These are phyloP conservation scores for Starmerella cellae DNA, from an alignment of 805 yeast genomes.

Conservation along the genomic window DNA sequence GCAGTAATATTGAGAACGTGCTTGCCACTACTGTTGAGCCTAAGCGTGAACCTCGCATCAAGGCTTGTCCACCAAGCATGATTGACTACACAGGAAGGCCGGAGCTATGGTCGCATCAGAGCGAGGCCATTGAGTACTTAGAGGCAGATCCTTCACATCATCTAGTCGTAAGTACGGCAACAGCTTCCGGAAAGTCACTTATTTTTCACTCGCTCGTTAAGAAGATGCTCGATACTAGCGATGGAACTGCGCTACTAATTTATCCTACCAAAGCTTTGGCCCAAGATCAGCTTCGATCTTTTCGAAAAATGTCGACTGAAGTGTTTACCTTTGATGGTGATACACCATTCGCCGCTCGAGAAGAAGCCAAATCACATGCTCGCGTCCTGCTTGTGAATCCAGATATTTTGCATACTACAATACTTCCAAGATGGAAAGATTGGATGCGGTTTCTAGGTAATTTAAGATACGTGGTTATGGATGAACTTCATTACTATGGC, in stretches of 20 bases:
- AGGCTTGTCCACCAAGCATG: constrained; percentile 18
- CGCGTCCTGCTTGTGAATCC: constrained; percentile 88
- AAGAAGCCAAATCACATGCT: constrained; percentile 44
- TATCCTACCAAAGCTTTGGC: constrained; percentile 97
- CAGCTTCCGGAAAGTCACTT: constrained; percentile 91
- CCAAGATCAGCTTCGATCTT: constrained; percentile 84
- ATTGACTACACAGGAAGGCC: constrained; percentile 39
- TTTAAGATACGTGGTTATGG: constrained; percentile 63
- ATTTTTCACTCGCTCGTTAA: constrained; percentile 83
- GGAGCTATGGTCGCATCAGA: constrained; percentile 67
- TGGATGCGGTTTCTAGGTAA: constrained; percentile 61
- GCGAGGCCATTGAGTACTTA: constrained; percentile 49
- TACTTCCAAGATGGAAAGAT: constrained; percentile 59
- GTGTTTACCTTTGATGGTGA: constrained; percentile 84
- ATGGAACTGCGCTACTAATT: constrained; percentile 64
- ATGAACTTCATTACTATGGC: constrained; percentile 73
- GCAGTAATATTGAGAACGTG: constrained; percentile 25
- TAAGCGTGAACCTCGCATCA: constrained; percentile 9
- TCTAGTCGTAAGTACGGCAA: constrained; percentile 83
- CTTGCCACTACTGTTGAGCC: constrained; percentile 50
- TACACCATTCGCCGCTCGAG: constrained; percentile 49
- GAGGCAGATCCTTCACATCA: constrained; percentile 35
- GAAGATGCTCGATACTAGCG: constrained; percentile 29
- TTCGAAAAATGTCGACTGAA: constrained; percentile 36
- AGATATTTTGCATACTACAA: constrained; percentile 76